Evolutionary conservation across 306 rosid genomes (phyloP), one percentile per base, ranked within the genome.

Genomic region (Ceratonia siliqua): DNA sequence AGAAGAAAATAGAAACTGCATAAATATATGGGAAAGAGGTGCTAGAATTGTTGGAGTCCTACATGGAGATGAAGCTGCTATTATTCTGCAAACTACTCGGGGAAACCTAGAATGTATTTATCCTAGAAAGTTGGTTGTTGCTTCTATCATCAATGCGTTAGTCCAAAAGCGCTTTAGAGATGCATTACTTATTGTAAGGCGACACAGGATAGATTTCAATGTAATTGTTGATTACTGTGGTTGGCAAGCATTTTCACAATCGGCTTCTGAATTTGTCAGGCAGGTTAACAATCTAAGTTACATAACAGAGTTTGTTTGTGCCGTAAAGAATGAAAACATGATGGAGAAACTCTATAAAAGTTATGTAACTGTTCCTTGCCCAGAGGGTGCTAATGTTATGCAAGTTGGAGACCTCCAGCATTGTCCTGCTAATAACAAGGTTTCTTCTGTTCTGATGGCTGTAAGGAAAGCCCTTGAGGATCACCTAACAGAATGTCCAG

Each of bases 271-370:
- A 72, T 90, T 94, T 80, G 96, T 92, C 68, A 84, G 76, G 85
- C 96, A 94, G 84, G 87, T 90, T 87, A 83, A 85, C 87, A 92
- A 85, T 85, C 89, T 94, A 77, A 82, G 82, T 80, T 73, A 92
- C 87, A 90, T 94, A 78, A 94, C 99, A 12, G 98, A 94, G 80
- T 94, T 94, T 82, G 90, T 94, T 42, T 94, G 97, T 86, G 91
- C 96, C 82, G 70, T 94, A 64, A 94, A 92, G 74, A 94, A 90
- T 42, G 97, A 85, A 73, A 87, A 89, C 76, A 69, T 85, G 15
- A 83, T 82, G 15, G 96, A 85, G 78, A 86, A 85, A 54, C 87
- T 89, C 8, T 94, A 92, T 66, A 92, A 89, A 82, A 82, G 78
- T 38, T 69, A 79, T 35, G 42, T 85, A 17, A 83, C 93, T 36